Evolutionary conservation across 2,329 filamentous ascomycete species (phyloP), one percentile per base, ranked within the genome.

Genomic region (Aspergillus cejpii): DNA sequence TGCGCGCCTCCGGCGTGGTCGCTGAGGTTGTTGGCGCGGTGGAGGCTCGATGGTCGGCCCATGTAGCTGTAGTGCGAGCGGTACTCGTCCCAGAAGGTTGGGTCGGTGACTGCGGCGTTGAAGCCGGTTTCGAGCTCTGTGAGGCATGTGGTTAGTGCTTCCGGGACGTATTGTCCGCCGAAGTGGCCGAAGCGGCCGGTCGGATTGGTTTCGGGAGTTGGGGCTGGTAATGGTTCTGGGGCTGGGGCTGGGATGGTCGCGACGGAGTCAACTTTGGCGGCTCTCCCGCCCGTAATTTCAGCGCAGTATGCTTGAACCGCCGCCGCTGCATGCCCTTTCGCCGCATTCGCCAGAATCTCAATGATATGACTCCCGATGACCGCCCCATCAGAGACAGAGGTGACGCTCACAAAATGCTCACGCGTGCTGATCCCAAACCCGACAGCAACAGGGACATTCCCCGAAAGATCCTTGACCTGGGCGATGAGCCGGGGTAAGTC

Each of bases 351-450:
- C 33, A 97, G 72, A 0, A 84, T 85, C 20, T 78, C 89, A 63
- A 97, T 83, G 49, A 97, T 90, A 70, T 94, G 87, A 60, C 86
- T 94, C 44, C 91, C 91, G 59, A 97, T 94, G 6, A 96, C 91
- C 1, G 95, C 89, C 61, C 90, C 92, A 55, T 96, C 89, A 21
- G 90, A 83, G 33, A 94, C 80, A 51, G 80, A 74, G 10, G 85
- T 80, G 4, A 97, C 84, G 49, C 84, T 86, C 46, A 86, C 65
- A 65, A 94, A 97, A 65, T 97, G 90, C 51, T 96, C 90, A 50
- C 83, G 79, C 29, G 90, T 97, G 71, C 87, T 94, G 47, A 97
- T 86, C 57, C 91, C 91, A 56, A 97, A 97, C 2, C 91, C 91
- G 20, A 97, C 87, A 1, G 88, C 91, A 6, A 88, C 84, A 7